Conservation (phyloP, 2,329 filamentous ascomycete species). For the Aaosphaeria pasadenensis region DNA sequence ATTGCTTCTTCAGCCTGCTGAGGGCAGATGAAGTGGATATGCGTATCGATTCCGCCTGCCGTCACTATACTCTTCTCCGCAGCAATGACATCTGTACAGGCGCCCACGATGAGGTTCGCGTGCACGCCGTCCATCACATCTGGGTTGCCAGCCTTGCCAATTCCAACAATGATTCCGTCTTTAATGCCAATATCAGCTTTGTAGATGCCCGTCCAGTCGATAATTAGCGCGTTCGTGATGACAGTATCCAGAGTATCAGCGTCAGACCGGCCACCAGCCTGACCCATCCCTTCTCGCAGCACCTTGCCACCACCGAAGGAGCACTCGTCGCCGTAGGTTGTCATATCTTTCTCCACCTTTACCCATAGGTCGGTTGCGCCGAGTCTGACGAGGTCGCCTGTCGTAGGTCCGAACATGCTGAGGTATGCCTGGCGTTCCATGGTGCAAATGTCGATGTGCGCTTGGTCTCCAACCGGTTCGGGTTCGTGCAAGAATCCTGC, state of each 20-base stretch:
- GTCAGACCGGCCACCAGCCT: constrained; percentile 74
- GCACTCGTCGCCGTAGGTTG: constrained; percentile 87
- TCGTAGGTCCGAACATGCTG: constrained; percentile 90
- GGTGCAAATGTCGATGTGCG: constrained; percentile 59
- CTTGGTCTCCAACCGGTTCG: constrained; percentile 58
- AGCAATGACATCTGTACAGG: constrained; percentile 87
- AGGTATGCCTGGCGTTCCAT: constrained; percentile 79
- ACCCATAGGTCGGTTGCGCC: constrained; percentile 88
- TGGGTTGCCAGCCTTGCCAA: constrained; percentile 95
- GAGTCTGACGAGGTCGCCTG: constrained; percentile 78
- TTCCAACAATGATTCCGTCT: constrained; percentile 77
- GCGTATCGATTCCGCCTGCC: constrained; percentile 82
- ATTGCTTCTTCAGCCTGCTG: constrained; percentile 85
- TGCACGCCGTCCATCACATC: constrained; percentile 91
- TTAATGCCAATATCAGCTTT: constrained; percentile 97
- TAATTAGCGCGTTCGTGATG: constrained; percentile 82
- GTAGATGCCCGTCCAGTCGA: constrained; percentile 91
- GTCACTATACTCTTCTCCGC: constrained; percentile 89
- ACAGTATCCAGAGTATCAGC: constrained; percentile 76
- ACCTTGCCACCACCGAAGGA: constrained; percentile 95
- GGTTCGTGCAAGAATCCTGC: constrained; percentile 77
- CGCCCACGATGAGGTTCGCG: constrained; percentile 75
- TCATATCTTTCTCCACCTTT: constrained; percentile 81
- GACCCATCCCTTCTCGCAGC: constrained; percentile 91
- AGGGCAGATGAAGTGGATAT: constrained; percentile 93